Evolutionary conservation across 2,329 filamentous ascomycete species (phyloP), one percentile per base, ranked within the genome.

Genomic region (Xylaria sp.): DNA sequence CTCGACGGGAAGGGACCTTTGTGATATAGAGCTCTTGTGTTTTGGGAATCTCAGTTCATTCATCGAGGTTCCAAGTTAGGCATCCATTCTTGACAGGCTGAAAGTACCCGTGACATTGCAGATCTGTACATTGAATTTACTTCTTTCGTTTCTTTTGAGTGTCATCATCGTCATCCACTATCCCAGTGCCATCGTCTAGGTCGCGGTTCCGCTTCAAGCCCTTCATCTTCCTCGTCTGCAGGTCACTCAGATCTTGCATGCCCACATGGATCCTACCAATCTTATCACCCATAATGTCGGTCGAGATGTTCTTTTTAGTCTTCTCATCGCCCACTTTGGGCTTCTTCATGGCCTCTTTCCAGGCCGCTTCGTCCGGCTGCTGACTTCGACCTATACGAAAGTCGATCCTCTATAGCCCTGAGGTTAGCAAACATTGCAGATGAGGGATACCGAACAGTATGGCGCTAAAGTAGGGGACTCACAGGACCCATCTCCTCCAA

Each of bases 191-290:
- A 60, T 83, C 84, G 61, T 87, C 85, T 28, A 88, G 82, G 71
- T 90, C 90, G 64, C 93, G 89, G 73, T 87, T 90, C 73, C 96
- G 88, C 89, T 98, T 99, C 74, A 99, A 82, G 74, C 94, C 96
- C 90, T 99, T 99, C 94, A 99, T 98, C 89, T 99, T 99, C 79
- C 96, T 91, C 63, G 94, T 97, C 86, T 99, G 96, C 81, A 99
- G 82, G 76, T 92, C 88, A 78, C 86, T 87, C 68, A 99, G 87
- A 83, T 99, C 94, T 83, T 98, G 94, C 84, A 91, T 94, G 78
- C 92, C 94, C 69, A 97, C 82, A 81, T 99, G 96, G 72, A 99
- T 92, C 75, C 94, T 91, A 72, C 95, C 96, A 73, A 98, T 87
- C 90, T 98, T 98, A 83, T 99, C 96, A 80, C 96, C 96, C 84